Percentiles rank a stretch among this genome's conserved stretches.
Conservation (phyloP, 768 basidiomycete species). For the Cyclocybe cylindracea region DNA sequence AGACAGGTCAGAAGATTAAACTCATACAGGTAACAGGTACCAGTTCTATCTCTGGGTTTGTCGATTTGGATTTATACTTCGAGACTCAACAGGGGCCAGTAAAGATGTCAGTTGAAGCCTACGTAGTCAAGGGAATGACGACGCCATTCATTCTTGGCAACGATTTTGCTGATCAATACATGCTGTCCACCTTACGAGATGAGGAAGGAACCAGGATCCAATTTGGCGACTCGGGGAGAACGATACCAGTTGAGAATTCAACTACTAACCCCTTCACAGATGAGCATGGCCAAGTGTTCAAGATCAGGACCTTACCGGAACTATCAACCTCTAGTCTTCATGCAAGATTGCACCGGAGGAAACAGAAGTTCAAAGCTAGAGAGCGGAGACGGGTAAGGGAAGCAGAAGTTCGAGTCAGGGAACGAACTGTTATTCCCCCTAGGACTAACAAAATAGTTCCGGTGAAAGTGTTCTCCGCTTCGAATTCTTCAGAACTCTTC, state of each 20-base stretch:
- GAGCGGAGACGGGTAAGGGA: background rate
- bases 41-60: conserved; percentile 24
- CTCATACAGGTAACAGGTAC: conserved; percentile 33
- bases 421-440: conserved; percentile 10
- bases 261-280: background rate
- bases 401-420: conserved; percentile 1
- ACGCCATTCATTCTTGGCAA: conserved; percentile 32
- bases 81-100: conserved; percentile 21
- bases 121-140: conserved; percentile 29
- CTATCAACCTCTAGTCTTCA: background rate
- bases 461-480: conserved; percentile 3
- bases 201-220: background rate
- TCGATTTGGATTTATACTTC: conserved; percentile 25
- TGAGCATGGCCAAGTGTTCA: conserved; percentile 6
- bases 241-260: conserved; percentile 2
- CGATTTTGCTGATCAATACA: conserved; percentile 33
- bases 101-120: conserved; percentile 26
- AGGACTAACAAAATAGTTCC: conserved; percentile 7
- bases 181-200: conserved; percentile 24
- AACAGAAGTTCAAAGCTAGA: background rate
- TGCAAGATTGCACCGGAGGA: background rate
- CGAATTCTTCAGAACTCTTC: conserved; percentile 1
- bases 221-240: conserved; percentile 9
- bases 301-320: conserved; percentile 1
- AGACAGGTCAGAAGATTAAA: conserved; percentile 27